These are phyloP conservation scores for Paradendryphiella salina DNA, from an alignment of 2,329 filamentous ascomycete genomes.

Conservation along the genomic window DNA sequence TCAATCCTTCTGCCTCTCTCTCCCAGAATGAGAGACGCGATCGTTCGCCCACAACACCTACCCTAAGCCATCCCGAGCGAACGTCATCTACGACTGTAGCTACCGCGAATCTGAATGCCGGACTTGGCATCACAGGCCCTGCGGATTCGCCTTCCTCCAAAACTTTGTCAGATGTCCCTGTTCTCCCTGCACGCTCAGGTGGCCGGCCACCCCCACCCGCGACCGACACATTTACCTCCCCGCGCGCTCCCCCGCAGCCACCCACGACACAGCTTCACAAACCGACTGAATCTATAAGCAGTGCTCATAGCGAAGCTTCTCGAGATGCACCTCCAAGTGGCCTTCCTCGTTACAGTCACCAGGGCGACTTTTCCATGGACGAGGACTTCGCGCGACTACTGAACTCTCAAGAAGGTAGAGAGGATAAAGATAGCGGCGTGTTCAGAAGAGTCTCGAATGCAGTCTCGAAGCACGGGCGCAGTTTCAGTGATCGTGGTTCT, in stretches of 20 bases:
- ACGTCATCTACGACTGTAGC: slow-evolving; percentile 43
- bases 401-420: slow-evolving; percentile 66
- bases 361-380: slow-evolving; percentile 89
- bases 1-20: slow-evolving; percentile 50
- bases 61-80: slow-evolving; percentile 45
- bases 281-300: slow-evolving; percentile 51
- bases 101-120: slow-evolving; percentile 46
- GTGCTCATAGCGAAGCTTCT: slow-evolving; percentile 48
- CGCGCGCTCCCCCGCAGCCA: slow-evolving; percentile 51
- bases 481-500: slow-evolving; percentile 68
- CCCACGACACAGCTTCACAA: slow-evolving; percentile 47
- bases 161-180: slow-evolving; percentile 49
- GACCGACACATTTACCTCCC: slow-evolving; percentile 51
- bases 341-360: slow-evolving; percentile 63
- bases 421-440: slow-evolving; percentile 55
- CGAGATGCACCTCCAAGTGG: slow-evolving; percentile 30
- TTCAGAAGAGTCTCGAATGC: slow-evolving; percentile 89
- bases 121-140: slow-evolving; percentile 48
- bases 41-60: slow-evolving; percentile 49
- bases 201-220: slow-evolving; percentile 50
- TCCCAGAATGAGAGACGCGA: slow-evolving; percentile 65
- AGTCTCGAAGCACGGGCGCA: slow-evolving; percentile 82
- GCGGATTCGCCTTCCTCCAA: slow-evolving; percentile 49
- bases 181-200: slow-evolving; percentile 52
- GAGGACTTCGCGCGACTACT: slow-evolving; percentile 93